Percentiles rank a stretch among this genome's conserved stretches.
phyloP scores from a whole-genome alignment of 306 rosid genomes.

The Casuarina glauca region DNA sequence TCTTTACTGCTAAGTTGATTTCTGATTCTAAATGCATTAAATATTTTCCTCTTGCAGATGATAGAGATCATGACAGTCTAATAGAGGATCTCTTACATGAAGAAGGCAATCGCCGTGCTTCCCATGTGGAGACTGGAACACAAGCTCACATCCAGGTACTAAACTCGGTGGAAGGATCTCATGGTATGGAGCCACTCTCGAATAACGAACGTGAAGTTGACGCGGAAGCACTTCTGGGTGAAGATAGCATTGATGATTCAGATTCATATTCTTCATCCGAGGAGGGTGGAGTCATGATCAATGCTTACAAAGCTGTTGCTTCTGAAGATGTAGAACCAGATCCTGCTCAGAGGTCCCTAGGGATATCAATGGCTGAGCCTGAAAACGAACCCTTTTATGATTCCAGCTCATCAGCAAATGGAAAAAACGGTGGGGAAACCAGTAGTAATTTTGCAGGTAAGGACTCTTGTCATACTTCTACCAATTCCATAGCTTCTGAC shows the following conservation, averaged over 20 bases:
- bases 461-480: conserved; percentile 51
- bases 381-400: conserved; percentile 35
- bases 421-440: conserved; percentile 41
- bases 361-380: conserved; percentile 18
- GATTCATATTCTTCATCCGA: conserved; percentile 33
- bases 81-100: conserved; percentile 48
- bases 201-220: conserved; percentile 31
- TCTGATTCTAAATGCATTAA: conserved; percentile 17
- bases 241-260: conserved; percentile 34
- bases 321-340: conserved; percentile 21
- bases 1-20: neutral
- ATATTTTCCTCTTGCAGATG: conserved; percentile 44
- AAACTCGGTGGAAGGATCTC: conserved; percentile 18
- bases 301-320: conserved; percentile 17
- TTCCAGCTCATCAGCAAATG: conserved; percentile 35
- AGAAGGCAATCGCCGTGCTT: neutral
- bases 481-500: conserved; percentile 87
- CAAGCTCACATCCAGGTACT: conserved; percentile 10
- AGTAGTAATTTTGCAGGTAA: conserved; percentile 31
- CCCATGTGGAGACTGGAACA: conserved; percentile 17
- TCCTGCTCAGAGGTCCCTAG: conserved; percentile 27
- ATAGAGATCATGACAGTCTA: conserved; percentile 58
- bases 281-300: conserved; percentile 22
- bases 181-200: conserved; percentile 28
- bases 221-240: conserved; percentile 23